Base-by-base conservation (phyloP, 164 flowering plant species). In the Annona cherimola region DNA sequence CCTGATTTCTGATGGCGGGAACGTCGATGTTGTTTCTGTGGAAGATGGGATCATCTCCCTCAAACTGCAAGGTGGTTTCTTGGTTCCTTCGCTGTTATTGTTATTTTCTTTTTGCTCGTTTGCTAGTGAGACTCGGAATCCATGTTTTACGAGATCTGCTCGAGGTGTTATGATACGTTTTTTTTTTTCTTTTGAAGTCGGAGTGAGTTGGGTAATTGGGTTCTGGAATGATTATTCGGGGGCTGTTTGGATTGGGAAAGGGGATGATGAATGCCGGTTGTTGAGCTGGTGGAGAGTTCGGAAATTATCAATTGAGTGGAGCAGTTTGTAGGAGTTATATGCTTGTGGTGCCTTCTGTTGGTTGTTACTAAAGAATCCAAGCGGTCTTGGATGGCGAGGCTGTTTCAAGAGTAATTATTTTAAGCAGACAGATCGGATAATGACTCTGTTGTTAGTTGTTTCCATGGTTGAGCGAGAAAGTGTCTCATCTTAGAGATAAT, bases 11-110 rank as follows among this genome's bases (percentile, higher is more conserved):
- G 99, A 95, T 77, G 99, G 99, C 18, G 99, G 99, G 8, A 89
- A 95, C 79, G 97, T 91, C 35, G 96, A 91, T 66, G 97, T 95
- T 39, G 96, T 91, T 39, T 91, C 97, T 45, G 98, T 95, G 45
- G 89, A 89, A 71, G 91, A 90, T 72, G 98, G 98, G 60, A 86
- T 90, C 69, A 77, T 95, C 57, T 89, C 86, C 62, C 88, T 95
- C 57, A 79, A 87, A 72, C 96, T 93, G 71, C 93, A 87, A 84
- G 98, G 97, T 92, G 14, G 3, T 44, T 44, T 42, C 45, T 6
- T n/a, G 39, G 26, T 61, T 61, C 4, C 7, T 26, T 7, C 11
- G 42, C 16, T 64, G 59, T 64, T 11, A 1, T 55, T 61, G 26
- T 69, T 18, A 26, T 61, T 61, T 26, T 5, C 16, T 19, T 16